These are phyloP conservation scores for Lolium multiflorum DNA, from an alignment of 176 grass and related monocot species.

Conservation along the genomic window DNA sequence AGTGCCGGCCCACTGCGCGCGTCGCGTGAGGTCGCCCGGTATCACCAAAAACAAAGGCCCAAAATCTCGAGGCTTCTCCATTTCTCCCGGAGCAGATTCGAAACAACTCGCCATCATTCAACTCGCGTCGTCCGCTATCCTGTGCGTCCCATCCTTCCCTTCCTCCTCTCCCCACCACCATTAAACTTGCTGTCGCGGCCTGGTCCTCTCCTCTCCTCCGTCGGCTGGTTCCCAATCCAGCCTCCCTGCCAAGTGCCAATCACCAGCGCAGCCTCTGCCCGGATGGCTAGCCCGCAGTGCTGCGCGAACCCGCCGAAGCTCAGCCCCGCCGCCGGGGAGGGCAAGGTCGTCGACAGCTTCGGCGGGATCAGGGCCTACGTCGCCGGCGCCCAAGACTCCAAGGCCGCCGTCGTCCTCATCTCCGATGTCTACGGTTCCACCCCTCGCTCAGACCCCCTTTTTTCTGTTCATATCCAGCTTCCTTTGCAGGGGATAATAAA, in stretches of 20 bases:
- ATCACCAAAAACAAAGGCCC: too few relatives aligned
- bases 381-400: constrained; percentile 48
- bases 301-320: constrained; percentile 67
- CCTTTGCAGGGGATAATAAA: not conserved
- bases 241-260: too few relatives aligned
- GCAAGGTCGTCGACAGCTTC: constrained; percentile 72
- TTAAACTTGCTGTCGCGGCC: not conserved
- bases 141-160: not conserved
- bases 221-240: not conserved
- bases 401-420: constrained; percentile 68
- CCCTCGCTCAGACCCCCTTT: not conserved
- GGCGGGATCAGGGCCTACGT: constrained; percentile 71
- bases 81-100: not conserved
- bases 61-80: too few relatives aligned
- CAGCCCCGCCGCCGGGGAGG: constrained; percentile 54
- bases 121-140: not conserved
- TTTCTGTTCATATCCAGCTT: not conserved
- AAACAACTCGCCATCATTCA: not conserved
- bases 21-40: too few relatives aligned
- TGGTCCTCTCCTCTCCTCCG: not conserved
- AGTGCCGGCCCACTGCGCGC: too few relatives aligned
- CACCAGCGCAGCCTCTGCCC: not conserved
- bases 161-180: not conserved
- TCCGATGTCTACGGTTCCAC: constrained; percentile 70
- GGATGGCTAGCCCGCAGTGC: constrained; percentile 52